phyloP scores from a whole-genome alignment of 176 grass and related monocot species.

The Ananas comosus region DNA sequence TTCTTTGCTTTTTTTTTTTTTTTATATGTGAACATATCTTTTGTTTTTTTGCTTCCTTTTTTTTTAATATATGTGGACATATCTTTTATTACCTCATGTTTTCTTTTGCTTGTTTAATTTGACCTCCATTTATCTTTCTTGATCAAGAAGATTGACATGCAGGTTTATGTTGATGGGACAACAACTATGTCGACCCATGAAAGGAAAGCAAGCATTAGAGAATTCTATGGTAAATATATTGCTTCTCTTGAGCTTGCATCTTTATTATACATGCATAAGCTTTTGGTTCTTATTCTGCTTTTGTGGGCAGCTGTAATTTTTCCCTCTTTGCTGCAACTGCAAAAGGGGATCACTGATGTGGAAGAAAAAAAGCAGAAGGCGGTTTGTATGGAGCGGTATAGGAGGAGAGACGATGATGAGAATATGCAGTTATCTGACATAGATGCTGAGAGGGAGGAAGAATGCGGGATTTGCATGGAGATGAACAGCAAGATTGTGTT shows the following conservation, averaged over 20 bases:
- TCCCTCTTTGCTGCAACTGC: conserved; percentile 81
- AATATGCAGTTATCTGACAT: conserved; percentile 43
- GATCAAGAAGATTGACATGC: conserved; percentile 1
- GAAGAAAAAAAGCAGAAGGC: conserved; percentile 67
- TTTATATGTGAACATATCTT: neutral
- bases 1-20: neutral
- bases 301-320: conserved; percentile 66
- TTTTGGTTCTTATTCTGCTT: neutral
- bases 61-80: neutral
- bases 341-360: conserved; percentile 64
- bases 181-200: conserved; percentile 78
- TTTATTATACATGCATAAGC: neutral
- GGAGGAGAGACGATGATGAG: conserved; percentile 46
- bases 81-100: neutral
- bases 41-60: neutral
- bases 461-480: conserved; percentile 88
- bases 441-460: conserved; percentile 80
- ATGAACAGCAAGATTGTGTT: conserved; percentile 70
- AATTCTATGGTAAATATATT: conserved; percentile 66
- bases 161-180: conserved; percentile 91
- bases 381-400: conserved; percentile 56
- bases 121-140: neutral
- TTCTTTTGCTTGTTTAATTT: neutral
- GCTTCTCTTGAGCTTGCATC: neutral
- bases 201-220: conserved; percentile 79